Base-by-base conservation (phyloP, 768 basidiomycete species). In the Tubosaeta sp. region DNA sequence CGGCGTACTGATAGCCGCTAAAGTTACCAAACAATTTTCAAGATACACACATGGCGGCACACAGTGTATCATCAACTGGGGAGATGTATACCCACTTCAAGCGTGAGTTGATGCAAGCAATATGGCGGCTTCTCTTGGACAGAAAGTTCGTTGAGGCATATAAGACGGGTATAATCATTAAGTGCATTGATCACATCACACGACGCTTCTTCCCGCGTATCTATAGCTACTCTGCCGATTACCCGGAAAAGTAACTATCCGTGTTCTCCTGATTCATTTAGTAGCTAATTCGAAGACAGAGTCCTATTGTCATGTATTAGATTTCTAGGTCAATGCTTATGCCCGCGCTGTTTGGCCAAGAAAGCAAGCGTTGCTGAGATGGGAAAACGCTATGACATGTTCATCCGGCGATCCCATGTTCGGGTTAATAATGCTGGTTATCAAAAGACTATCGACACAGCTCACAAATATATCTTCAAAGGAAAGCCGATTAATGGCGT, bases 271-370 rank as follows among this genome's bases (percentile, higher is more conserved):
- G 6, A 11, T 22, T 41, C 6, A 41, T 41, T 11, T 19, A 17
- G 39, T n/a, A n/a, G n/a, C 12, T 16, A 9, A 31, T 11, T 16
- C 8, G 31, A 14, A 5, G 7, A 2, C 6, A 57, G 53, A 16
- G n/a, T 57, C 0, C 5, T 57, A 0, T 2, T 55, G 0, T 17
- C 27, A 0, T 51, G 53, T n/a, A 46, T 42, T 27, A 57, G 50
- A 13, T 57, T 57, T 25, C 35, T 65, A 0, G 64, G 66, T 0
- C 38, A 48, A n/a, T 66, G 62, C 37, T 62, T 59, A 0, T 69
- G 66, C 38, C 66, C 67, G 1, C 52, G 53, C 2, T 69, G 66
- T 52, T 42, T 55, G 0, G 49, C 66, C 11, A 25, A 53, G 35
- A 65, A 60, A 27, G 27, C 25, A 0, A 13, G 63, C 8, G 53